These are phyloP conservation scores for Apophysomyces sp. DNA, from an alignment of 371 early-diverging fungal species.

Conservation along the genomic window DNA sequence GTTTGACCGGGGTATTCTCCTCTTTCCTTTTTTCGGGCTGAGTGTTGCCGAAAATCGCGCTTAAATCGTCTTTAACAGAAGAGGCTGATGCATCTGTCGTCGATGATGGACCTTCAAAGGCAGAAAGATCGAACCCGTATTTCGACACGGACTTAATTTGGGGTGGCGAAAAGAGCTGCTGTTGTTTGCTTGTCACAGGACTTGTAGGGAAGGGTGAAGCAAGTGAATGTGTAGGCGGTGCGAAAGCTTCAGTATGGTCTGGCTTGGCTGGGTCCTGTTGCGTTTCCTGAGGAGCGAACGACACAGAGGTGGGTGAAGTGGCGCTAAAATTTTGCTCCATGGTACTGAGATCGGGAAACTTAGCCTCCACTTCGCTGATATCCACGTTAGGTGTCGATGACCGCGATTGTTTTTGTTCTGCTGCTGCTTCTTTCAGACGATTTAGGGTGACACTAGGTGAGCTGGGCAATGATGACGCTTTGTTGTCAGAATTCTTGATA, in stretches of 20 bases:
- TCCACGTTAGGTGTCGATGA: constrained; percentile 24
- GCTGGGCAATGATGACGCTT: constrained; percentile 2
- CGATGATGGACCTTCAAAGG: constrained; percentile 31
- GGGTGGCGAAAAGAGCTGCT: constrained; percentile 11
- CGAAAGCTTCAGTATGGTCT: not conserved
- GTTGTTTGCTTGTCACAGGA: constrained; percentile 5
- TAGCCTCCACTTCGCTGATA: constrained; percentile 46
- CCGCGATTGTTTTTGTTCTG: constrained; percentile 11
- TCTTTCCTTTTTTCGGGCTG: constrained; percentile 1
- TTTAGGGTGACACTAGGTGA: constrained; percentile 30
- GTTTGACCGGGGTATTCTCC: not conserved
- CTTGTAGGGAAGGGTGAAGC: constrained; percentile 5
- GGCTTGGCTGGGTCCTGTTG: not conserved
- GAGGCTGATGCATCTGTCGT: not conserved
- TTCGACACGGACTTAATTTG: constrained; percentile 30
- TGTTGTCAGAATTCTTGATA: constrained; percentile 21
- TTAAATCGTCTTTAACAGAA: constrained; percentile 36
- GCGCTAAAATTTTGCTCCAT: constrained; percentile 40
- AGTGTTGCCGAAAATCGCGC: constrained; percentile 31
- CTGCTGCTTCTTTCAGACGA: constrained; percentile 24
- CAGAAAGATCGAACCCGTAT: constrained; percentile 47
- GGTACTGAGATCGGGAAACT: constrained; percentile 46
- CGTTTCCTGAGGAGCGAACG: not conserved
- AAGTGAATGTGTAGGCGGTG: not conserved
- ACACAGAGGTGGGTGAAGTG: constrained; percentile 1